Evolutionary conservation across 2,329 filamentous ascomycete genomes (phyloP), one percentile per base, ranked within the genome.

Genomic region (Fusarium sp.): DNA sequence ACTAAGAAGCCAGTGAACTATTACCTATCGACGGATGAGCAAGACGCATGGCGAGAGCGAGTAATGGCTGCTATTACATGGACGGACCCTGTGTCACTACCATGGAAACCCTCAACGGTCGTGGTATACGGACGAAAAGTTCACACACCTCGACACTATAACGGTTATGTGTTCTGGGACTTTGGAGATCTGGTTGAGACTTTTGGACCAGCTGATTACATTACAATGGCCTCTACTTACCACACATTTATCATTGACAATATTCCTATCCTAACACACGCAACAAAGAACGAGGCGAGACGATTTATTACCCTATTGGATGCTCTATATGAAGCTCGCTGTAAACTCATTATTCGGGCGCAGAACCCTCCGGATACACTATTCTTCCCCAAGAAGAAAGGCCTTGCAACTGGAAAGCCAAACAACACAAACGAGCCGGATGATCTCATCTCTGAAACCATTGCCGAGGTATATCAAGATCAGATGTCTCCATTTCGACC

Each of bases 201-300:
- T 3, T 89, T 94, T 46, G 93, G 93, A 0, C 92, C 92, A 2
- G 93, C 93, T 28, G 93, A 96, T 80, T 96, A 94, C 79, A 92
- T 94, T 57, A 92, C 91, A 2, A 87, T 96, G 77, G 92, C 92
- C 2, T 94, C 92, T 3, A 91, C 87, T 18, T 95, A 90, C 77
- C 92, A 94, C 78, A 94, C 92, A 0, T 86, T 95, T 65, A 88
- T 95, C 75, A 82, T 95, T 48, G 90, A 91, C 70, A 81, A 89
- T 21, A 84, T 95, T 3, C 92, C 93, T 0, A 77, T 91, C 18
- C 81, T 96, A 14, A 89, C 87, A 0, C 78, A 90, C 3, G 80
- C 88, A 2, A 89, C 90, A 77, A 95, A 94, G 79, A 95, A 94
- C 77, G 92, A 95, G 80, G 93, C 93, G 2, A 85, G 92, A 7